A percentile compares a stretch with the other conserved stretches of the same genome.
These are phyloP conservation scores for Pseudomonodictys pantanalensis DNA, from an alignment of 495 filamentous ascomycete genomes.

Conservation along the genomic window DNA sequence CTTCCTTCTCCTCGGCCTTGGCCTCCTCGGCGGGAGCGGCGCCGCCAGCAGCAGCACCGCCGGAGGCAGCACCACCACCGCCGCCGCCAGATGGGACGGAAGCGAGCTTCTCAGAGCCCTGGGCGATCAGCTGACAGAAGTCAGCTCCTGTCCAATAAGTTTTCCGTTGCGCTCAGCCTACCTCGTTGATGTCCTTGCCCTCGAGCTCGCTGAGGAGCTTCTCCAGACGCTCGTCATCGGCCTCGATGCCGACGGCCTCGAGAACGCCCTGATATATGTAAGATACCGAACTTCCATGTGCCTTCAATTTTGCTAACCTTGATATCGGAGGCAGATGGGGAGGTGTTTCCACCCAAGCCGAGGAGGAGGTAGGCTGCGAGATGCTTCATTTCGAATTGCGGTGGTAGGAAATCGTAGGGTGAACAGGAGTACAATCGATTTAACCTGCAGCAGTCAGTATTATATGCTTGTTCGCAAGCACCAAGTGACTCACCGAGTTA, in stretches of 20 bases:
- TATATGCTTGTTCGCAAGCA: neutral
- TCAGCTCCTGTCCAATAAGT: neutral
- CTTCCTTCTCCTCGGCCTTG: slow-evolving; percentile 70
- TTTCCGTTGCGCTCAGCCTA: no score
- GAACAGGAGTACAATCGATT: slow-evolving; percentile 95
- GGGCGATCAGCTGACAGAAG: slow-evolving; percentile 72
- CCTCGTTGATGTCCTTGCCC: slow-evolving; percentile 97
- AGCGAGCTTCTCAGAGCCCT: slow-evolving; percentile 90
- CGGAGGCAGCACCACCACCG: slow-evolving; percentile 63
- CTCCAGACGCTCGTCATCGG: slow-evolving; percentile 79
- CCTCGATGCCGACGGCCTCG: slow-evolving; percentile 91
- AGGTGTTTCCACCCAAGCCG: slow-evolving; percentile 85
- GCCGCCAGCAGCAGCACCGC: slow-evolving; percentile 63
- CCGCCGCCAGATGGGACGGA: slow-evolving; percentile 93
- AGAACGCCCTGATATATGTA: slow-evolving; percentile 58
- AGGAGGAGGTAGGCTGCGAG: slow-evolving; percentile 99
- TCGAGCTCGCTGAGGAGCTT: slow-evolving; percentile 86
- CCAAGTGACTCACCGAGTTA: slow-evolving; percentile 49
- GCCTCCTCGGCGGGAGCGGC: slow-evolving; percentile 69
- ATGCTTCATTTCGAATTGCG: slow-evolving; percentile 86
- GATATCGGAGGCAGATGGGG: slow-evolving; percentile 82
- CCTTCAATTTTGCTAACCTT: slow-evolving; percentile 48
- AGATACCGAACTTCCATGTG: neutral
- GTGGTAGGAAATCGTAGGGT: slow-evolving; percentile 33
- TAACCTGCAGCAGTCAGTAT: slow-evolving; percentile 52